Evolutionary conservation across 202 grass and related monocot species (phyloP), one percentile per base, ranked within the genome.

Genomic region (Sporobolus alterniflorus): DNA sequence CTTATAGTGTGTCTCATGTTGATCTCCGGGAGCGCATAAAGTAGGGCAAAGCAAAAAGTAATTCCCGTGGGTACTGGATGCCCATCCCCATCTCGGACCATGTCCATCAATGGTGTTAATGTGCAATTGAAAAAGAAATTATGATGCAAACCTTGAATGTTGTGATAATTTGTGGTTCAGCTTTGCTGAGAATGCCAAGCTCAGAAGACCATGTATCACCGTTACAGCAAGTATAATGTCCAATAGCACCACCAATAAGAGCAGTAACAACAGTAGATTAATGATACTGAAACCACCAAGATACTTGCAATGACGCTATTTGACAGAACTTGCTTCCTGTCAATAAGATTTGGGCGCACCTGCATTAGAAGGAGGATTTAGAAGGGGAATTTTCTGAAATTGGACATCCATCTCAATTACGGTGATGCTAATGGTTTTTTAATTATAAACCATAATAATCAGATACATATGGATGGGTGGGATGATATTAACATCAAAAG

Each of bases 251-350:
- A 63, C 93, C 96, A 25, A 99, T 76, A 47, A 99, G 87, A 39
- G 87, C 93, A 90, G 96, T 94, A 66, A 94, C 70, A 75, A 94
- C 71, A 71, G 83, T 85, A 0, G 93, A 99, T 22, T 20, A 66
- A 78, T 22, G 80, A 44, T 83, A 94, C 87, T 62, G 83, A 77
- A 68, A 96, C 80, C 69, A 90, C 89, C 80, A 99, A 83, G 80
- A 96, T 69, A 70, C 71, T 90, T 60, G 96, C 91, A 42, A 94
- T 90, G 24, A 87, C 89, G 31, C 96, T 92, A 67, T 96, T 99
- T 85, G 91, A 90, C 69, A 99, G 86, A 79, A 96, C 96, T 84
- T 99, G 96, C 87, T 89, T 92, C 93, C 91, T 99, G 90, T 54
- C 90, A 96, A 89, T 84, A 81, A 89, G 62, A 85, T 65, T 83